Evolutionary conservation across 495 filamentous ascomycete genomes (phyloP).

Genomic region (Viridothelium virens): DNA sequence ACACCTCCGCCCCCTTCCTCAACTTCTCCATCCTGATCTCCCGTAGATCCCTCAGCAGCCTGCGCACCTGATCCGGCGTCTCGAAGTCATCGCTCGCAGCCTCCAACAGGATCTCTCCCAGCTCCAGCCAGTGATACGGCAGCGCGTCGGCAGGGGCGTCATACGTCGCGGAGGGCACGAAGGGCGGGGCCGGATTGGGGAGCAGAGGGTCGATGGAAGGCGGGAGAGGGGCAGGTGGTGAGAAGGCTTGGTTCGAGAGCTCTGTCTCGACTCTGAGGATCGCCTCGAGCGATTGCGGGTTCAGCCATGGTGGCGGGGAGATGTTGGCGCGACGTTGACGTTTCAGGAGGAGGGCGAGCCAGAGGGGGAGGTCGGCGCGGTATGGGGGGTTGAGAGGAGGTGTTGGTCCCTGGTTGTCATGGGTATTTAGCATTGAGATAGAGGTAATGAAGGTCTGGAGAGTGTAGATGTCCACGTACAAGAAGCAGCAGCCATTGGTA

Average conservation of each 20-base stretch:
- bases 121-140: constrained; percentile 90
- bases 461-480: constrained; percentile 17
- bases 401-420: constrained; percentile 58
- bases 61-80: constrained; percentile 63
- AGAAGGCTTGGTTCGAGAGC: constrained; percentile 56
- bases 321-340: constrained; percentile 93
- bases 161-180: constrained; percentile 52
- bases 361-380: constrained; percentile 73
- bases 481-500: constrained; percentile 12
- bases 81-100: constrained; percentile 79
- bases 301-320: constrained; percentile 80
- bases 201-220: constrained; percentile 34
- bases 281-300: constrained; percentile 57
- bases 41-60: constrained; percentile 69
- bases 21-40: constrained; percentile 89
- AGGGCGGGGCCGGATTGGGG: constrained; percentile 44
- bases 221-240: constrained; percentile 60
- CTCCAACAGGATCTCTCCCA: constrained; percentile 75
- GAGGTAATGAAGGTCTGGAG: constrained; percentile 12
- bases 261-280: constrained; percentile 78
- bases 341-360: constrained; percentile 96
- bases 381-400: constrained; percentile 71
- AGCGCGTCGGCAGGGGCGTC: constrained; percentile 56
- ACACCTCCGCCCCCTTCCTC: constrained; percentile 57
- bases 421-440: neutral